Evolutionary conservation across 192 early-diverging fungal species (phyloP), one percentile per base, ranked within the genome.

Genomic region (Kappamyces sp.): DNA sequence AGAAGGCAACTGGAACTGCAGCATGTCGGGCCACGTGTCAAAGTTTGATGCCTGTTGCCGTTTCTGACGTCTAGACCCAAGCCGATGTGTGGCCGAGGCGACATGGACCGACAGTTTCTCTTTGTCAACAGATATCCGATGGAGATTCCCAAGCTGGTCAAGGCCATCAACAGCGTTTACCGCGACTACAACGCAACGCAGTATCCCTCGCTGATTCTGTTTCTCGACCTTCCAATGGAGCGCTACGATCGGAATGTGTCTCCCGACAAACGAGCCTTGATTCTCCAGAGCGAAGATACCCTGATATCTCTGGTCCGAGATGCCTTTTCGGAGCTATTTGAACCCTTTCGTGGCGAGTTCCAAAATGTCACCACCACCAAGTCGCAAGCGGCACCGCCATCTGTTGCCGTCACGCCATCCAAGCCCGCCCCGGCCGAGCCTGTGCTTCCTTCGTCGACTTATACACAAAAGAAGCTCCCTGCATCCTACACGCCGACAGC

Each of bases 61-160:
- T 83, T 1, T 66, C 74, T 41, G 75, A 87, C 0, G 85, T 85
- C 0, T 0, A 81, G 83, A 31, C 86, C 90, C 1, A 61, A 65
- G 30, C 77, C 80, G 2, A 81, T 80, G 1, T 73, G 75, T 42
- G 92, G 92, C 0, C 67, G 94, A 5, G 86, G 81, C 32, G 85
- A 68, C 9, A 38, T 70, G 1, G 96, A 97, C 61, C 78, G 89
- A 40, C 93, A 95, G 75, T 97, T 84, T 57, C 68, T 87, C 34
- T 97, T 75, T 59, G 79, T 99, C 53, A 97, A 97, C 67, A 86
- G 86, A 5, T 83, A 94, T 14, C 94, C 96, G 0, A 91, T 91
- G 55, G 75, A 80, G 46, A 66, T 95, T 39, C 89, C 88, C 48
- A 90, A 87, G 81, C 62, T 92, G 29, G 59, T 86, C 2, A 80